Conservation (phyloP, 805 yeast genomes). For the Candida tammaniensis region DNA sequence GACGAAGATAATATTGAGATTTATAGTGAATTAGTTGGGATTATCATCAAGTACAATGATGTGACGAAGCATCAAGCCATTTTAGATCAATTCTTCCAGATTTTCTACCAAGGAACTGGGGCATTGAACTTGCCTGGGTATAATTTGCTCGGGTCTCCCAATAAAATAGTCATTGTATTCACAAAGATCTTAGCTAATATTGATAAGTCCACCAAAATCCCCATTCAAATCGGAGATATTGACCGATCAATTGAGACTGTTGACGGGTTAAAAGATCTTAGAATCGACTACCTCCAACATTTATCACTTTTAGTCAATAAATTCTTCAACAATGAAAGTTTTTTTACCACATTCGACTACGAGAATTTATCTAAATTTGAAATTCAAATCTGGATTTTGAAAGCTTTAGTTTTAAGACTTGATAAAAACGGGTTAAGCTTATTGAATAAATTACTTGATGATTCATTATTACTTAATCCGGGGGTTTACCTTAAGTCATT, state of each 20-base stretch:
- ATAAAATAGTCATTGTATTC: slow-evolving; percentile 36
- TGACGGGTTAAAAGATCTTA: slow-evolving; percentile 18
- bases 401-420: slow-evolving; percentile 62
- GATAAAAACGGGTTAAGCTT: slow-evolving; percentile 35
- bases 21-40: slow-evolving; percentile 40
- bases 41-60: slow-evolving; percentile 39
- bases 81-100: slow-evolving; percentile 31
- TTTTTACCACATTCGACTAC: not conserved
- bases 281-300: slow-evolving; percentile 56
- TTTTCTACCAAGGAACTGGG: slow-evolving; percentile 30
- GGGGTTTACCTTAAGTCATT: slow-evolving; percentile 47
- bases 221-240: slow-evolving; percentile 8
- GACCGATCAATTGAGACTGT: slow-evolving; percentile 10
- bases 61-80: slow-evolving; percentile 44
- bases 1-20: slow-evolving; percentile 25
- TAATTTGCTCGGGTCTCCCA: slow-evolving; percentile 23
- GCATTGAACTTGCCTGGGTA: slow-evolving; percentile 10
- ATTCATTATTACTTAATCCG: slow-evolving; percentile 8
- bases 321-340: slow-evolving; percentile 15
- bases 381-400: slow-evolving; percentile 63
- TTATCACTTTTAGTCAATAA: slow-evolving; percentile 54
- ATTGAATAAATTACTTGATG: slow-evolving; percentile 20
- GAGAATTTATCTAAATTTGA: slow-evolving; percentile 43
- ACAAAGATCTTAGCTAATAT: slow-evolving; percentile 51
- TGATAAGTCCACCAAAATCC: slow-evolving; percentile 37